Evolutionary conservation across 192 early-diverging fungal species (phyloP).

Genomic region (Fimicolochytrium jonesii): DNA sequence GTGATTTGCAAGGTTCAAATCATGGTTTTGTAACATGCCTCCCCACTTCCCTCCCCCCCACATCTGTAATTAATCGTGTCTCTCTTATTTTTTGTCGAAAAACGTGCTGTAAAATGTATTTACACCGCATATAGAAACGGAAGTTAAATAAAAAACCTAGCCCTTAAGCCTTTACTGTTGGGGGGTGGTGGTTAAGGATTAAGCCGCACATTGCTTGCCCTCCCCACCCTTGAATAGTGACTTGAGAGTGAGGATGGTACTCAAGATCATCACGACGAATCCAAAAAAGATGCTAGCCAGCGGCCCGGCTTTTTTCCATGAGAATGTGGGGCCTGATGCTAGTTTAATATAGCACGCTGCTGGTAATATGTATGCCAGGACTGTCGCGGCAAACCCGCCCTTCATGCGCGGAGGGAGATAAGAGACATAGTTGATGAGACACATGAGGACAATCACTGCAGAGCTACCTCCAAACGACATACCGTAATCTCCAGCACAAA

Average conservation of each 20-base stretch:
- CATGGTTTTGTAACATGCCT: too few species aligned
- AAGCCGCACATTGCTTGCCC: slow-evolving; percentile 3
- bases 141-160: too few species aligned
- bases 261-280: slow-evolving; percentile 63
- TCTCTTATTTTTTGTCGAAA: too few species aligned
- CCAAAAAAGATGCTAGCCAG: slow-evolving; percentile 77
- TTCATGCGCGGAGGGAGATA: too few species aligned
- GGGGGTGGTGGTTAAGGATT: too few species aligned
- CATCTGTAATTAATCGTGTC: too few species aligned
- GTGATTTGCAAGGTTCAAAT: too few species aligned
- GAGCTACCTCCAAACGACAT: slow-evolving; percentile 1
- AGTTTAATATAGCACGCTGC: slow-evolving; percentile 76
- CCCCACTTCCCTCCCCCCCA: too few species aligned
- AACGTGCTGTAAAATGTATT: too few species aligned
- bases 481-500: slow-evolving; percentile 80
- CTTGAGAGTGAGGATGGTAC: slow-evolving; percentile 37
- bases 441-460: background rate
- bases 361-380: slow-evolving; percentile 84
- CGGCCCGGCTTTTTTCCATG: slow-evolving; percentile 58
- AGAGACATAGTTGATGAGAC: too few species aligned
- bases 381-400: slow-evolving; percentile 82
- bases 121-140: too few species aligned
- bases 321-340: slow-evolving; percentile 52
- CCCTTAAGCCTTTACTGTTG: too few species aligned
- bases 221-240: slow-evolving; percentile 1